A percentile compares a stretch with the other conserved stretches of the same genome.
Conservation (phyloP, 1,284 basidiomycete genomes). For the Puccinia polysora region DNA sequence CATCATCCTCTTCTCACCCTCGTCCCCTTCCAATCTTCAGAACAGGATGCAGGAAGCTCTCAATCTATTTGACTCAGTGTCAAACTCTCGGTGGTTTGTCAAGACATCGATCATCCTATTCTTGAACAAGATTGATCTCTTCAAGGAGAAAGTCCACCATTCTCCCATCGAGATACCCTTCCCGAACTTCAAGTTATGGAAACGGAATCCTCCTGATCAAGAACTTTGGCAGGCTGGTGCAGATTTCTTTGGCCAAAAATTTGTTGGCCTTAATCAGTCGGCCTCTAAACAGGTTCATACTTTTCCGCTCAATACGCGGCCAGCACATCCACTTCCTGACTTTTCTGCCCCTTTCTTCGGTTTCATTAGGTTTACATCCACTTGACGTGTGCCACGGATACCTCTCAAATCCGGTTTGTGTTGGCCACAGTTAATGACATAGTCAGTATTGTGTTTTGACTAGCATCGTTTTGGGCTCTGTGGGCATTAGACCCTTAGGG, state of each 20-base stretch:
- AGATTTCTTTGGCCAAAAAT: constrained; percentile 51
- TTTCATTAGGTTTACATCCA: constrained; percentile 49
- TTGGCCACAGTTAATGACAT: constrained; percentile 59
- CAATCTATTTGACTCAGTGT: constrained; percentile 46
- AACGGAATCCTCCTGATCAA: not conserved
- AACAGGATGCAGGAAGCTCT: constrained; percentile 55
- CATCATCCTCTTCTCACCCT: constrained; percentile 48
- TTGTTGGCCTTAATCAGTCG: constrained; percentile 50
- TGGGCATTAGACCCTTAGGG: constrained; percentile 6
- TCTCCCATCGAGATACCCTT: constrained; percentile 85
- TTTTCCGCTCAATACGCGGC: not conserved
- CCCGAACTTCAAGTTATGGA: constrained; percentile 60
- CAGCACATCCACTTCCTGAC: constrained; percentile 9
- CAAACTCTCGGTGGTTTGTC: constrained; percentile 50
- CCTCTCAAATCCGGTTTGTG: constrained; percentile 59
- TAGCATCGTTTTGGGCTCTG: constrained; percentile 29
- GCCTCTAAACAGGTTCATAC: constrained; percentile 59
- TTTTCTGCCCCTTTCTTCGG: constrained; percentile 17
- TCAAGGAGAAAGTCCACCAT: constrained; percentile 82
- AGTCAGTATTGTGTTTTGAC: constrained; percentile 54
- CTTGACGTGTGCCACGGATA: constrained; percentile 58
- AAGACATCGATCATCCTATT: constrained; percentile 47
- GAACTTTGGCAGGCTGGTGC: constrained; percentile 48
- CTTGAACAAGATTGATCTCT: constrained; percentile 70
- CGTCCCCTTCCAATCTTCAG: constrained; percentile 49